These are phyloP conservation scores for Geotrichum histeridarum DNA, from an alignment of 1,139 yeast species.

Conservation along the genomic window DNA sequence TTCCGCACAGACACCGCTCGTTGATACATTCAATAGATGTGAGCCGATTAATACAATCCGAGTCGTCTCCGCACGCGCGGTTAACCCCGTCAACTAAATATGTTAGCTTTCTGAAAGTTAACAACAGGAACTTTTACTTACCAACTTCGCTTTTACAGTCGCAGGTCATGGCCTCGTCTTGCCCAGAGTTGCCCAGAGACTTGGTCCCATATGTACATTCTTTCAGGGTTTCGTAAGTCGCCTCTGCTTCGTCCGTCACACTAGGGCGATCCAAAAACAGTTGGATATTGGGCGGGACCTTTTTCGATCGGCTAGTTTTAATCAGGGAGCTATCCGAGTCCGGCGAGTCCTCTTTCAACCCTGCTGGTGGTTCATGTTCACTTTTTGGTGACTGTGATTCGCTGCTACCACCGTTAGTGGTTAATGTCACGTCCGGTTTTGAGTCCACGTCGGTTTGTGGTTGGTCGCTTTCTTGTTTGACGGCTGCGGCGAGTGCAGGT, in stretches of 20 bases:
- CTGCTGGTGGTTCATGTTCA: no score
- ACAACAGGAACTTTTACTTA: constrained; percentile 20
- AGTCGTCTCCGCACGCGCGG: constrained; percentile 76
- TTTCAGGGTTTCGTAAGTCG: constrained; percentile 51
- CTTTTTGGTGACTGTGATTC: neutral
- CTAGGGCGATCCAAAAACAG: constrained; percentile 48
- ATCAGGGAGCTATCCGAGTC: neutral
- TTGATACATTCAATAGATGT: constrained; percentile 89
- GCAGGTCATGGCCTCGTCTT: constrained; percentile 79
- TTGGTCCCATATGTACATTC: constrained; percentile 60
- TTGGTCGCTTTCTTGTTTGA: no score
- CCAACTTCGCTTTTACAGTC: constrained; percentile 63
- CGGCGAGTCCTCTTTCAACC: neutral
- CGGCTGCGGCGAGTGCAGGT: neutral
- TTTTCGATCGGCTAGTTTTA: constrained; percentile 1
- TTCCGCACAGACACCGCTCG: constrained; percentile 68
- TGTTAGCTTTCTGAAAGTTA: neutral
- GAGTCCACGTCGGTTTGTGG: no score
- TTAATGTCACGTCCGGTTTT: no score
- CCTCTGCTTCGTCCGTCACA: constrained; percentile 66
- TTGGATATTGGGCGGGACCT: constrained; percentile 1
- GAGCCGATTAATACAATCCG: constrained; percentile 85
- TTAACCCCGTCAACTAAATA: constrained; percentile 41
- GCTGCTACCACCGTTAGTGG: neutral
- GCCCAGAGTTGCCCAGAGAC: constrained; percentile 61